Evolutionary conservation across 1,139 yeast genomes (phyloP).

Genomic region (Pichia kudriavzevii): DNA sequence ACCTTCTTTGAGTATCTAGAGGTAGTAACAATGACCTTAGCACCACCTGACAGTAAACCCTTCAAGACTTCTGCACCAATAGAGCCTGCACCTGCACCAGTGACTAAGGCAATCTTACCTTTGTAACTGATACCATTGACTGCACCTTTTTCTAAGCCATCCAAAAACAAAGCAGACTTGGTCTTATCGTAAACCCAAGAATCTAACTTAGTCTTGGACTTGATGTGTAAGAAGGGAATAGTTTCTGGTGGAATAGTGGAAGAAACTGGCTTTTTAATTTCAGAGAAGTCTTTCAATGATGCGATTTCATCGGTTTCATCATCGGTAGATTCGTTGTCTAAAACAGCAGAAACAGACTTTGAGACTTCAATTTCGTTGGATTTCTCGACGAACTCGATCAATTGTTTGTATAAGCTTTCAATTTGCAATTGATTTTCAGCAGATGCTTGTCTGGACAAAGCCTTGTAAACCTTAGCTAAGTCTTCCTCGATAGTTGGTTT

Average conservation of each 20-base stretch:
- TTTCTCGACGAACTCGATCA: constrained; percentile 64
- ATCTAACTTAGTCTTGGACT: constrained; percentile 64
- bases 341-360: constrained; percentile 36
- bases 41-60: constrained; percentile 96
- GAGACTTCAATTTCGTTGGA: constrained; percentile 56
- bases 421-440: constrained; percentile 64
- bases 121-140: constrained; percentile 86
- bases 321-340: constrained; percentile 37
- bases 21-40: constrained; percentile 92
- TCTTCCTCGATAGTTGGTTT: constrained; percentile 80
- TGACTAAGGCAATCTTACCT: constrained; percentile 80
- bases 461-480: constrained; percentile 75
- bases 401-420: constrained; percentile 71
- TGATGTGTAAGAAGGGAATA: constrained; percentile 89
- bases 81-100: constrained; percentile 99
- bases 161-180: constrained; percentile 71
- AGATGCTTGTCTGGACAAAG: constrained; percentile 64
- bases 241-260: constrained; percentile 73
- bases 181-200: constrained; percentile 79
- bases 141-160: constrained; percentile 89
- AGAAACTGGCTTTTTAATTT: constrained; percentile 67
- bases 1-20: constrained; percentile 91
- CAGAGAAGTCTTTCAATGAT: constrained; percentile 65
- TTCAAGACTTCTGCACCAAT: constrained; percentile 96
- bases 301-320: constrained; percentile 70